Percentiles rank a stretch among this genome's conserved stretches.
phyloP scores from a whole-genome alignment of 1,284 basidiomycete species.

The Ceratobasidium sp. region DNA sequence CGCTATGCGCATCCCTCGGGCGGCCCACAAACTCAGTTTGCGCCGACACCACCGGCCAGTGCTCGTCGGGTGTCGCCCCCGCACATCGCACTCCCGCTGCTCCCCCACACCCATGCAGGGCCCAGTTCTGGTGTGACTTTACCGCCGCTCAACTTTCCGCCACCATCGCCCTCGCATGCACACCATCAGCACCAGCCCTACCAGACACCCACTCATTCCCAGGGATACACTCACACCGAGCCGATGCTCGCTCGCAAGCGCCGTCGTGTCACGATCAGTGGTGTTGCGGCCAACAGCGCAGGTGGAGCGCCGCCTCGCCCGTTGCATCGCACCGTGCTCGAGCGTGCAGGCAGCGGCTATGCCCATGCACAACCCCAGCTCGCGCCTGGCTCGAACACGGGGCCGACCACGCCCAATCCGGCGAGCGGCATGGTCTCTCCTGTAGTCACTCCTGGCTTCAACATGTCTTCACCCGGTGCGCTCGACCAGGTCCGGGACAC shows the following conservation, averaged over 20 bases:
- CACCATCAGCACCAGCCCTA: not conserved
- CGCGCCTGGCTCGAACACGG: slow-evolving; percentile 7
- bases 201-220: not conserved
- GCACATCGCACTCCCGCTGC: slow-evolving; percentile 16
- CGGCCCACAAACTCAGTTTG: not conserved
- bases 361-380: slow-evolving; percentile 2
- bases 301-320: slow-evolving; percentile 7
- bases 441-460: slow-evolving; percentile 31
- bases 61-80: slow-evolving; percentile 22
- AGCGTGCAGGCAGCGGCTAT: slow-evolving; percentile 19
- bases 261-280: slow-evolving; percentile 31
- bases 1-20: not conserved
- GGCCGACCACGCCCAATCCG: not conserved
- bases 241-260: slow-evolving; percentile 32
- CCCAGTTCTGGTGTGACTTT: not conserved
- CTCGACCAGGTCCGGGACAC: slow-evolving; percentile 31
- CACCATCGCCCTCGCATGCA: not conserved
- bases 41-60: slow-evolving; percentile 17
- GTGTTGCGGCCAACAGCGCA: not conserved
- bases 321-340: slow-evolving; percentile 27
- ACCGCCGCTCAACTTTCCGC: not conserved
- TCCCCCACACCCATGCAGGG: slow-evolving; percentile 10
- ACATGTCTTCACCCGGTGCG: slow-evolving; percentile 21
- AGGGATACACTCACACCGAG: not conserved
- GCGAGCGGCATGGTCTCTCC: slow-evolving; percentile 30